Base-by-base conservation (phyloP, 179 eudicot species). In the Beta lomatogona region DNA sequence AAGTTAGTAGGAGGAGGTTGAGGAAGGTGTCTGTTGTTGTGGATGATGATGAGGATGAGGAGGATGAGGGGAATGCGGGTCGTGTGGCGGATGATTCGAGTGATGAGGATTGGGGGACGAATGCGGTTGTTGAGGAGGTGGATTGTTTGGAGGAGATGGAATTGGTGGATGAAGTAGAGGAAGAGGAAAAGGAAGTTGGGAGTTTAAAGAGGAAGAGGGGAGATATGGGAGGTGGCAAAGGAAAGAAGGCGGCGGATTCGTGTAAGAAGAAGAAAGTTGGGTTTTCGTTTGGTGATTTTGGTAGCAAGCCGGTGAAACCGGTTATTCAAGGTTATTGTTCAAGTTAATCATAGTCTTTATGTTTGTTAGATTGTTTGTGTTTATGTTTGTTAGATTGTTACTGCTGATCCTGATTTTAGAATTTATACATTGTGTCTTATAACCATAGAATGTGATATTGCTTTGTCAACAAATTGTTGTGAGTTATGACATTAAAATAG, bases 71-170 rank as follows among this genome's bases (percentile, higher is more conserved):
- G 16, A 84, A 82, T 79, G 83, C 66, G 77, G 82, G 65, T 52
- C 75, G 9, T 4, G 6, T 3, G 2, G 91, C 55, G 36, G 92
- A 89, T 80, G 93, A 92, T 87, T 90, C 89, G 5, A 83, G 85
- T 0, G 97, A 90, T 69, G 95, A 91, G 84, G 95, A 95, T 78
- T 95, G 97, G 98, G 91, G 87, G 57, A 87, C 77, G 84, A 89
- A 78, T 82, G 89, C 19, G 21, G 92, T 75, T 45, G 81, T 80
- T 15, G 92, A 83, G 77, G 88, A 22, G 16, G 91, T 88, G 57
- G 94, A 90, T 59, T 85, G 79, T 60, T 83, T 48, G 79, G 93
- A 89, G 82, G 93, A 87, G 81, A 82, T 87, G 87, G 94, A 88
- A 60, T 83, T 92, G 88, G 97, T 85, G 54, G 87, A 87, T 15